Base-by-base conservation (phyloP, 2,329 filamentous ascomycete species). In the Xylaria sp. region DNA sequence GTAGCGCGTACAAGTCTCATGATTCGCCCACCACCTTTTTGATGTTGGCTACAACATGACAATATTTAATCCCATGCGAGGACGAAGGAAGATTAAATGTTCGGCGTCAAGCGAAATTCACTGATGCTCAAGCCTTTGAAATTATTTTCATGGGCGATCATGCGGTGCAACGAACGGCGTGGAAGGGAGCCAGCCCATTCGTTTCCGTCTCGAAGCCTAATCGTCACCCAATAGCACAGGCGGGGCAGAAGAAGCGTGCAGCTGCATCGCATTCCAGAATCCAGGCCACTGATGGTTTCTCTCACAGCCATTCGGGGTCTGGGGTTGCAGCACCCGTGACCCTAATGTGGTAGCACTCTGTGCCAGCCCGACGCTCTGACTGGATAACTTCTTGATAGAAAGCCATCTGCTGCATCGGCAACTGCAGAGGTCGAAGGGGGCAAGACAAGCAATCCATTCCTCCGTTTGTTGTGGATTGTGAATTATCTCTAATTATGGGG, bases 291-390 rank as follows among this genome's bases (percentile, higher is more conserved):
- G 36, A 64, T 46, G 45, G 68, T 66, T 60, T 25, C 32, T 59
- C 59, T 43, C 43, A 56, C 55, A 60, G 53, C 68, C 65, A 66
- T 66, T 64, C 63, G 59, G 69, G 60, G 63, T 66, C 60, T 64
- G 56, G 63, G 63, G 61, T 60, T 58, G 57, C 56, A 59, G 69
- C 63, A 69, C 69, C 60, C 69, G 66, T 70, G 68, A 70, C 68
- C 66, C 56, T 57, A 7, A 60, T 57, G 66, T 60, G 52, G 63
- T 67, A 60, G 63, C 56, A 63, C 60, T 60, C 60, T 65, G 56
- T 63, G 41, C 58, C 62, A 68, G 62, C 68, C 65, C 58, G 59
- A 65, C 41, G 46, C 50, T 48, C 53, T 70, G 62, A 67, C 65
- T 70, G 68, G 68, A 52, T 45, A 59, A 48, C 60, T 63, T 28